Conservation (phyloP, 2,329 filamentous ascomycete genomes). For the Allantophomopsis lycopodina region DNA sequence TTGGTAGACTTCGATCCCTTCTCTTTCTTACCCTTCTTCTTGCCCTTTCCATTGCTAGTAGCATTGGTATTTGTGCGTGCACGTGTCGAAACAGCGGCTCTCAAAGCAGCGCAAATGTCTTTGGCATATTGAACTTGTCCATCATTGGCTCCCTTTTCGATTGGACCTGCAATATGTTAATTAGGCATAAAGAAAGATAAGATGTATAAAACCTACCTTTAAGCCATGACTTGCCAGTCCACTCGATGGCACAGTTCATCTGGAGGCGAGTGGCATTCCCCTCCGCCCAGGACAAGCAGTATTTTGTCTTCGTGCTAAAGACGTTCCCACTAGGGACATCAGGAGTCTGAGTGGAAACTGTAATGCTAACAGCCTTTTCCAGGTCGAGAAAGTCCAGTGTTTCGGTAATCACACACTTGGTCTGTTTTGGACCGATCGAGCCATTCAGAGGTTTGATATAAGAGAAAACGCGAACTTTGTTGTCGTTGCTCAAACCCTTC, state of each 20-base stretch:
- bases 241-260: slow-evolving; percentile 84
- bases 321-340: slow-evolving; percentile 91
- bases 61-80: slow-evolving; percentile 31
- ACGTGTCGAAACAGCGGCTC: slow-evolving; percentile 56
- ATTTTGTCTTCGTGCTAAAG: slow-evolving; percentile 85
- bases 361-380: slow-evolving; percentile 76
- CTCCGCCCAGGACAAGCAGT: slow-evolving; percentile 86
- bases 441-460: slow-evolving; percentile 86
- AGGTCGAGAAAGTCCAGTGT: slow-evolving; percentile 74
- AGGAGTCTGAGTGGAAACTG: slow-evolving; percentile 73
- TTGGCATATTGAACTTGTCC: slow-evolving; percentile 77
- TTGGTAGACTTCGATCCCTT: slow-evolving; percentile 29
- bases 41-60: slow-evolving; percentile 39
- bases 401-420: slow-evolving; percentile 83
- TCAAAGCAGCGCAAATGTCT: slow-evolving; percentile 63
- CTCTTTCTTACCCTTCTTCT: slow-evolving; percentile 29
- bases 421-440: slow-evolving; percentile 82
- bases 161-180: slow-evolving; percentile 49
- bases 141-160: slow-evolving; percentile 89
- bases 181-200: neutral
- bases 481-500: slow-evolving; percentile 62
- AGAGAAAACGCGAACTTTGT: slow-evolving; percentile 59
- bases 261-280: slow-evolving; percentile 75
- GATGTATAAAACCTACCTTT: slow-evolving; percentile 50
- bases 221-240: slow-evolving; percentile 96